Conservation (phyloP, 1,284 basidiomycete species). For the Rhodotorula sp. region DNA sequence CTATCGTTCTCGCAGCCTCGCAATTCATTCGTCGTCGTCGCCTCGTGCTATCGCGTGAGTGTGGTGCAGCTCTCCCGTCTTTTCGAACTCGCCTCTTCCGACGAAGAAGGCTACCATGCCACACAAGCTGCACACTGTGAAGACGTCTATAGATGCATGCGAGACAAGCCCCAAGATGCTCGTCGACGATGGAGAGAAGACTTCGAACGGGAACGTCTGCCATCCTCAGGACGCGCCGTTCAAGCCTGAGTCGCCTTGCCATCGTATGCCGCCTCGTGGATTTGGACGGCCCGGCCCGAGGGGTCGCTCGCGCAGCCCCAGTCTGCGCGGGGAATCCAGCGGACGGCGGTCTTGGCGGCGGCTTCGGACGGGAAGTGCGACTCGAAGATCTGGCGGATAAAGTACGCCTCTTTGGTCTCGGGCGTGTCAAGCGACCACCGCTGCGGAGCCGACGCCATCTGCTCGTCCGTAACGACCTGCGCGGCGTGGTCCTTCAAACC, state of each 20-base stretch:
- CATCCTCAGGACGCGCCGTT: not conserved
- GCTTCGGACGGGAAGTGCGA: slow-evolving; percentile 70
- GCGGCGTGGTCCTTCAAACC: slow-evolving; percentile 93
- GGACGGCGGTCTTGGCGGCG: slow-evolving; percentile 87
- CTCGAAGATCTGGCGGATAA: slow-evolving; percentile 91
- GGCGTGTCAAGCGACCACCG: slow-evolving; percentile 82
- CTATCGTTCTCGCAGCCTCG: too few relatives aligned
- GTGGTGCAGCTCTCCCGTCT: too few relatives aligned
- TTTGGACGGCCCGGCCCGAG: slow-evolving; percentile 89
- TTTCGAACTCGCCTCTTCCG: too few relatives aligned
- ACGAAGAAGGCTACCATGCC: too few relatives aligned
- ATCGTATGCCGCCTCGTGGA: slow-evolving; percentile 86
- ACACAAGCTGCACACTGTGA: too few relatives aligned
- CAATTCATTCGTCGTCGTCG: too few relatives aligned
- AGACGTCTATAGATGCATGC: too few relatives aligned
- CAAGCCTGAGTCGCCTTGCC: slow-evolving; percentile 14
- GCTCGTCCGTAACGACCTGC: slow-evolving; percentile 72
- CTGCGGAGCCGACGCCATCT: slow-evolving; percentile 69
- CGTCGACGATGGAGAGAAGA: too few relatives aligned
- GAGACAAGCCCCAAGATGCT: too few relatives aligned
- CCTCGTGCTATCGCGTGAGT: too few relatives aligned
- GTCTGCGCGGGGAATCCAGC: slow-evolving; percentile 57
- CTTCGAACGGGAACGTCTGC: too few relatives aligned
- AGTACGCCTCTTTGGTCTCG: slow-evolving; percentile 97
- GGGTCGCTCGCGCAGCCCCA: slow-evolving; percentile 77